phyloP scores from a whole-genome alignment of 2,329 filamentous ascomycete genomes.

The Parastagonospora nodorum region DNA sequence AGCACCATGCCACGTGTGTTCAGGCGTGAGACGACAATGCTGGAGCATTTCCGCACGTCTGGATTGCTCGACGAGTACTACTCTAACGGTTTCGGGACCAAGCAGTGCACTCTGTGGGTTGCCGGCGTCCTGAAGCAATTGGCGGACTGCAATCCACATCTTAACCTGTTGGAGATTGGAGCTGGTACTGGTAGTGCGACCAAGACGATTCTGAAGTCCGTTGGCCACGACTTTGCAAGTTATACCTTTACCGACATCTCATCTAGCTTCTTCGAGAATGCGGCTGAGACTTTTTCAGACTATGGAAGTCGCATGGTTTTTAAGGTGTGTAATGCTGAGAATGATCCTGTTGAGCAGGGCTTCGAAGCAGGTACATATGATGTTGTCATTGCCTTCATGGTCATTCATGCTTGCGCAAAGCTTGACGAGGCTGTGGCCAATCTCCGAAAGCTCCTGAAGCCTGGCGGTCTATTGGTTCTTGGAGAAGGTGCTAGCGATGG shows the following conservation, averaged over 20 bases:
- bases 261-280: slow-evolving; percentile 9
- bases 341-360: slow-evolving; percentile 15
- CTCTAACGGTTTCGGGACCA: neutral
- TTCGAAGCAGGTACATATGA: slow-evolving; percentile 14
- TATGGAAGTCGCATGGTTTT: slow-evolving; percentile 5
- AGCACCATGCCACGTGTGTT: too few relatives aligned
- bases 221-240: neutral
- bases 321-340: slow-evolving; percentile 13
- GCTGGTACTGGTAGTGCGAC: slow-evolving; percentile 8
- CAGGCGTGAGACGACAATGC: too few relatives aligned
- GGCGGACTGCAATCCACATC: slow-evolving; percentile 1
- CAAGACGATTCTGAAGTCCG: neutral
- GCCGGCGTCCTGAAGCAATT: neutral
- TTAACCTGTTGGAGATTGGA: slow-evolving; percentile 15
- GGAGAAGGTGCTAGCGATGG: slow-evolving; percentile 1
- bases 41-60: too few relatives aligned
- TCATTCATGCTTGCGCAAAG: slow-evolving; percentile 27
- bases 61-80: too few relatives aligned
- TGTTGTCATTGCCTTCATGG: slow-evolving; percentile 38
- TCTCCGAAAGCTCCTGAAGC: slow-evolving; percentile 29
- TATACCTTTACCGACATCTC: slow-evolving; percentile 17
- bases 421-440: slow-evolving; percentile 19
- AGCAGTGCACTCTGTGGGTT: slow-evolving; percentile 9
- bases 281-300: neutral
- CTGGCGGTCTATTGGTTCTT: slow-evolving; percentile 43